Evolutionary conservation across 169 alveolate genomes (phyloP).

Genomic region (Cryptosporidium xiaoi): DNA sequence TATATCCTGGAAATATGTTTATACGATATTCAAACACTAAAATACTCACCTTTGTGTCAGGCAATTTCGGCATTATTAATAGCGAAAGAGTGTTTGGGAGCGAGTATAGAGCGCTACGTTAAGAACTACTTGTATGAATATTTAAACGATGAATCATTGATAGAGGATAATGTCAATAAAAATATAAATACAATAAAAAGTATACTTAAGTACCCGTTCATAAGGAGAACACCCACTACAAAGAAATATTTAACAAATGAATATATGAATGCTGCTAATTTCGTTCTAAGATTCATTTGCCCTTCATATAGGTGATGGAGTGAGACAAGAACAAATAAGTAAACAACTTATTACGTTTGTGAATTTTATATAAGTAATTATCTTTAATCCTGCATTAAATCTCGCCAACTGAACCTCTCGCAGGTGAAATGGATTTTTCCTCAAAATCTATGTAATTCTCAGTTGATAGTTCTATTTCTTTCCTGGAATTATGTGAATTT

Average conservation of each 20-base stretch:
- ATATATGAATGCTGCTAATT: slow-evolving; percentile 73
- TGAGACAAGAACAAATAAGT: background rate
- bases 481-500: background rate
- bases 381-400: background rate
- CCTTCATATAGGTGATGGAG: background rate
- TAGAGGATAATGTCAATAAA: slow-evolving; percentile 20
- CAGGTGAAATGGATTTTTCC: slow-evolving; percentile 53
- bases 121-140: slow-evolving; percentile 8
- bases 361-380: background rate
- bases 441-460: slow-evolving; percentile 13
- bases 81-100: slow-evolving; percentile 70
- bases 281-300: slow-evolving; percentile 33
- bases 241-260: slow-evolving; percentile 54
- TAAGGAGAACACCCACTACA: slow-evolving; percentile 29
- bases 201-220: slow-evolving; percentile 32
- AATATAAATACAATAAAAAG: slow-evolving; percentile 58
- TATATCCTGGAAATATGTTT: slow-evolving; percentile 50
- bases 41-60: slow-evolving; percentile 66
- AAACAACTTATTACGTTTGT: background rate
- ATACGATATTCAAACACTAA: slow-evolving; percentile 55
- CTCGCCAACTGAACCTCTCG: slow-evolving; percentile 24
- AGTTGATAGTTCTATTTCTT: slow-evolving; percentile 19
- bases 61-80: slow-evolving; percentile 46
- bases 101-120: background rate
- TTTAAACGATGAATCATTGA: slow-evolving; percentile 2